These are phyloP conservation scores for Botryotinia calthae DNA, from an alignment of 2,329 filamentous ascomycete genomes.

Conservation along the genomic window DNA sequence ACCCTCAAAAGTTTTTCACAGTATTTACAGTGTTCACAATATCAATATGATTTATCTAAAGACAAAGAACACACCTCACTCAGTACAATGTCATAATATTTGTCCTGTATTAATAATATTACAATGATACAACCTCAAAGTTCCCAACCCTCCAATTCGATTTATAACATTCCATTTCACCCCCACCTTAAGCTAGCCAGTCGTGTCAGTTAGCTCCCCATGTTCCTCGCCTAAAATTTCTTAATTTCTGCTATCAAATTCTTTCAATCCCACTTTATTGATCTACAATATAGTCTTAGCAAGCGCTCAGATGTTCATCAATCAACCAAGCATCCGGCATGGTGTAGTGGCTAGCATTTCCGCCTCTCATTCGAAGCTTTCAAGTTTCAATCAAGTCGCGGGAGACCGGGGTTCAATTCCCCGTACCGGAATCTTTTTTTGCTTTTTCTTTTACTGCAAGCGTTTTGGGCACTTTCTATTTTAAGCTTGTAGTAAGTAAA, in stretches of 20 bases:
- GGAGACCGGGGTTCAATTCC: constrained; percentile 8
- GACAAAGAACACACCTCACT: too few species aligned
- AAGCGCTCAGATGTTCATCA: rapidly evolving
- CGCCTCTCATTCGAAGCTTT: background rate
- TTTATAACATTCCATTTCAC: background rate
- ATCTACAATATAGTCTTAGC: background rate
- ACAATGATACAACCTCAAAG: background rate
- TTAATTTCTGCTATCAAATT: background rate
- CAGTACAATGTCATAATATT: background rate
- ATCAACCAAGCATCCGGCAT: background rate
- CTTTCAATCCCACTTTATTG: background rate
- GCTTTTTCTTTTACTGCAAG: background rate
- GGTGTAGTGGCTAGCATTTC: constrained; percentile 10
- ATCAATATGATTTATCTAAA: background rate
- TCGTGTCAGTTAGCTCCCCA: background rate
- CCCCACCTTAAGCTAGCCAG: background rate
- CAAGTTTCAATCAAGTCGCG: background rate
- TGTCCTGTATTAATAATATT: background rate
- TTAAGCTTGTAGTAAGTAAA: background rate
- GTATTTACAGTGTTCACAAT: too few species aligned
- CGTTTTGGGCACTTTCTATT: background rate
- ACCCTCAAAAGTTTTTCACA: background rate
- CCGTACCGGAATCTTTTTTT: background rate
- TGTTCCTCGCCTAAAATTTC: background rate
- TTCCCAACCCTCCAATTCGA: background rate